A percentile compares a stretch with the other conserved stretches of the same genome.
phyloP scores from a whole-genome alignment of 305 asterid genomes.

The Fraxinus floribunda region DNA sequence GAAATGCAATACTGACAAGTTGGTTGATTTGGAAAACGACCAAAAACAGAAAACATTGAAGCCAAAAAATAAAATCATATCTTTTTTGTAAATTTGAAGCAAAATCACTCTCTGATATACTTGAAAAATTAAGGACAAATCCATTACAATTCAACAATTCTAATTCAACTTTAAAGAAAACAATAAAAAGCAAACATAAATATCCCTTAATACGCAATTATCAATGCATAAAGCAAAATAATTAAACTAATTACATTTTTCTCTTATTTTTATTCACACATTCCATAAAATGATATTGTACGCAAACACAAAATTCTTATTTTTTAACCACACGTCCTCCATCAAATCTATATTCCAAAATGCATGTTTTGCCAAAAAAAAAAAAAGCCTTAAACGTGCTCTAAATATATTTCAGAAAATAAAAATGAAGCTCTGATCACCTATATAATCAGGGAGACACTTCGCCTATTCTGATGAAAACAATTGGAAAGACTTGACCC shows the following conservation, averaged over 20 bases:
- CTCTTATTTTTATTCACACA: too few species aligned
- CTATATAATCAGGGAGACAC: not conserved
- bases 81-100: not conserved
- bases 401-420: not conserved
- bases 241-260: too few species aligned
- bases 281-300: too few species aligned
- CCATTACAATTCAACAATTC: not conserved
- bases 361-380: too few species aligned
- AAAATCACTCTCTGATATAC: not conserved
- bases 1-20: conserved; percentile 8
- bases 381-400: too few species aligned
- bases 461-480: not conserved
- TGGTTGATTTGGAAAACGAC: not conserved
- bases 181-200: not conserved
- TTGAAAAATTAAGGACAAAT: not conserved
- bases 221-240: not conserved
- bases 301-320: too few species aligned
- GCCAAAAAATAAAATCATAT: conserved; percentile 4
- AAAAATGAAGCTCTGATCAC: not conserved
- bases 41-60: conserved; percentile 3
- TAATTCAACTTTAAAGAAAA: not conserved
- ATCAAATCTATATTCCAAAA: too few species aligned
- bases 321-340: too few species aligned
- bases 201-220: not conserved
- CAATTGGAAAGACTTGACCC: conserved; percentile 31